Evolutionary conservation across 495 filamentous ascomycete genomes (phyloP), one percentile per base, ranked within the genome.

Genomic region (Friedmanniomyces simplex): DNA sequence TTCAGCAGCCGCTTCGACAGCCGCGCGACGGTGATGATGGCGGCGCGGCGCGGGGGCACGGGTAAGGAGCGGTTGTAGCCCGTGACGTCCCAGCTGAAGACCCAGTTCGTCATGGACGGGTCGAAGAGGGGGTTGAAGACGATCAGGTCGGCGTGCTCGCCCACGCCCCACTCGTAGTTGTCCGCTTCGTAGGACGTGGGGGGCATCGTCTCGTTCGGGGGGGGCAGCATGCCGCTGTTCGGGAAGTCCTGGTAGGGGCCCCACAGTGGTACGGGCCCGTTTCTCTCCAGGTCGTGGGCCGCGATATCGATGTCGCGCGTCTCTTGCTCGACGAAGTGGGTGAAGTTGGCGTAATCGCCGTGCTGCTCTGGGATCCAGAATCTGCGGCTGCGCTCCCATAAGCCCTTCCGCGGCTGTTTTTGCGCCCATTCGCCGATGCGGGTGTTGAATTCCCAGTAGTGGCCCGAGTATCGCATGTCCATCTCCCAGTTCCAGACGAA

Each of bases 401-500:
- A 57, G 10, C 69, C 64, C 49, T 76, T 81, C 26, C 79, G 76
- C 14, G 79, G 79, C 61, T 82, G 78, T 49, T 72, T 67, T 51
- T 73, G 74, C 24, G 79, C 79, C 68, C 75, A 78, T 18, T 72
- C 67, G 46, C 72, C 54, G 22, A 80, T 53, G 18, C 66, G 63
- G 63, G 71, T 71, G 54, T 79, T 72, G 65, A 77, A 76, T 58
- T 78, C 74, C 59, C 77, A 79, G 49, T 78, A 76, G 66, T 82
- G 76, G 48, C 79, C 79, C 26, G 70, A 73, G 66, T 79, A 79
- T 48, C 79, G 72, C 59, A 80, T 63, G 69, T 82, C 79, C 73
- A 82, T 78, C 69, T 82, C 79, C 72, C 79, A 73, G 60, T 82
- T 80, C 79, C 79, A 82, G 64, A 75, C 71, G 67, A 77, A 79